Base-by-base conservation (phyloP, 495 filamentous ascomycete genomes). In the Melanomma pulvis-pyrius region DNA sequence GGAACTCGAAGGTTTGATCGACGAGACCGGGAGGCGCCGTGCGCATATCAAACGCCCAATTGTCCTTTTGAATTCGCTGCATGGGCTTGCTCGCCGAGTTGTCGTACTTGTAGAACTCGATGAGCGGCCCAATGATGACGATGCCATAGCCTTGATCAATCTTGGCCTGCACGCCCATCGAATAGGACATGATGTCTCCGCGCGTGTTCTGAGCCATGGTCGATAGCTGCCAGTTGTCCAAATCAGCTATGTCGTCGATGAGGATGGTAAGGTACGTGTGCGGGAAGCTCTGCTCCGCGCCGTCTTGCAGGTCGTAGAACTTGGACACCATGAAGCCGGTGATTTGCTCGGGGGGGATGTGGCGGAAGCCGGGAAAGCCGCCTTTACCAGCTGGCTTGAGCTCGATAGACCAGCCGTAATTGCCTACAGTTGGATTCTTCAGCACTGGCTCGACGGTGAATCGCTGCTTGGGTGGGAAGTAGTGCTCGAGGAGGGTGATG, bases 21-120 rank as follows among this genome's bases (percentile, higher is more conserved):
- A 58, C 19, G 9, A n/a, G 3, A 25, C 6, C 13, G 11, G 32
- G 17, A 19, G 4, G 7, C 13, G 17, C 12, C 12, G 6, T 25
- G n/a, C 47, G n/a, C 59, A 52, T 32, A 39, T 61, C 46, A 29
- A 51, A 32, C 29, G 30, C 4, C 51, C 55, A 67, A 28, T 68
- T 50, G 15, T 36, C 15, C 4, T 29, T 17, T 17, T 24, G 24
- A 13, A 36, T 57, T 6, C 25, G 26, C 17, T 2, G 3, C 55
- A 55, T 61, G 11, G 7, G 26, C 21, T 61, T 29, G 32, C 2
- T 13, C 9, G 21, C 34, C 26, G 24, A 6, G 25, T 54, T 21
- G 22, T 63, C 28, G 55, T 44, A 65, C 13, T 13, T 41, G 44
- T 70, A 65, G 17, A 65, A 50, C 55, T 65, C 67, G 24, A 65